Evolutionary conservation across 805 yeast genomes (phyloP), one percentile per base, ranked within the genome.

Genomic region (Wickerhamomyces rabaulensis): DNA sequence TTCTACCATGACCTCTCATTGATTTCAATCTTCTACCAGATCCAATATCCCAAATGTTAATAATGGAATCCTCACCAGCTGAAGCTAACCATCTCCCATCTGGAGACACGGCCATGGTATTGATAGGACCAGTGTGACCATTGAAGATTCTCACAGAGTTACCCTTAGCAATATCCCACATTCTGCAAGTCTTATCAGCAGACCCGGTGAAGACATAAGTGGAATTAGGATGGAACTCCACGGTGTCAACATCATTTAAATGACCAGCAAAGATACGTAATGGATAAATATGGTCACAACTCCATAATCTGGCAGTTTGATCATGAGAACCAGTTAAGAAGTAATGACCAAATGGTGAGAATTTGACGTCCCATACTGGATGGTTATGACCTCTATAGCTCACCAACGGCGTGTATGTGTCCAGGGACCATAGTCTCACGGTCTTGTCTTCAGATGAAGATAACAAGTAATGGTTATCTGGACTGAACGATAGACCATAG

Each of bases 251-350:
- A 69, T 94, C 99, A 59, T 89, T 87, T 58, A 91, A 76, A 67
- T 94, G 99, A 0, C 99, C 99, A 0, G 98, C 98, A 71, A 94
- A 92, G 22, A 94, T 87, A 55, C 99, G 75, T 57, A 94, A 73
- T 33, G 99, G 98, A 63, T 92, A 91, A 40, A 94, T 91, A 66
- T 94, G 99, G 64, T 94, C 99, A 56, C 96, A 89, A 22, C 96
- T 90, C 99, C 99, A 94, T 47, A 94, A 73, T 51, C 98, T 77
- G 1, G 98, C 98, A 0, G 99, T 94, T 64, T 91, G 97, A 63
- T 94, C 99, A 62, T 91, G 97, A 3, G 97, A 88, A 0, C 95
- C 97, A 0, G 97, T 91, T n/a, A 95, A 97, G 66, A 94, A 94
- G 68, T 94, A 94, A 68, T 94, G 98, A 6, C 99, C 99, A 57